These are phyloP conservation scores for Lithocarpus polystachyus DNA, from an alignment of 306 rosid species.

Conservation along the genomic window DNA sequence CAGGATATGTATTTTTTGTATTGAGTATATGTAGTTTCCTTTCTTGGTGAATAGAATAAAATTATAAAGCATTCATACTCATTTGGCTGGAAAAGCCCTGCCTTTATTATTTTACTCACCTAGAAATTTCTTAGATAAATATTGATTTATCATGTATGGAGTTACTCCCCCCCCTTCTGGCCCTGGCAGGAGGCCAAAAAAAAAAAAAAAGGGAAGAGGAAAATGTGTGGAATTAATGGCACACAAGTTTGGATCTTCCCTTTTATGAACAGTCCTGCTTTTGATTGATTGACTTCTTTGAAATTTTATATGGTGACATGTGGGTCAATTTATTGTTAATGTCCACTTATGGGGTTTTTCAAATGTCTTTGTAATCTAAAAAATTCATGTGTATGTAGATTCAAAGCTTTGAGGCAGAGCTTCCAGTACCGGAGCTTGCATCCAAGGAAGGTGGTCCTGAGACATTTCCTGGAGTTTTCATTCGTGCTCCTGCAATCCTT, in stretches of 20 bases:
- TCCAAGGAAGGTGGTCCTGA: slow-evolving; percentile 90
- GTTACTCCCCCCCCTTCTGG: background rate
- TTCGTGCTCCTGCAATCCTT: slow-evolving; percentile 95
- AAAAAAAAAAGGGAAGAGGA: background rate
- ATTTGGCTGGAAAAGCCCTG: background rate
- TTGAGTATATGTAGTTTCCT: background rate
- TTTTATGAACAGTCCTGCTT: background rate
- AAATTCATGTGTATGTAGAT: slow-evolving; percentile 40
- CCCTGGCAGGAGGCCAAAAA: background rate
- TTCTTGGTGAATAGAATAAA: background rate
- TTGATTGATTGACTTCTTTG: background rate
- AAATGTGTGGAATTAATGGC: background rate
- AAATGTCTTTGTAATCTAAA: background rate
- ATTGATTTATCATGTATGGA: background rate
- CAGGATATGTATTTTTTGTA: background rate
- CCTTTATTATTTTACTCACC: background rate
- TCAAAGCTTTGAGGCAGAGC: slow-evolving; percentile 87
- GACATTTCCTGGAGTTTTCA: slow-evolving; percentile 81
- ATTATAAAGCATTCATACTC: background rate
- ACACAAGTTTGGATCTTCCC: background rate
- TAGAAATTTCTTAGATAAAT: background rate
- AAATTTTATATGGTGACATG: background rate
- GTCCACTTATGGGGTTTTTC: background rate
- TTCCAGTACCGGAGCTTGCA: slow-evolving; percentile 64
- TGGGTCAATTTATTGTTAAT: background rate